Base-by-base conservation (phyloP, 2,329 filamentous ascomycete species). In the Biscogniauxia mediterranea region DNA sequence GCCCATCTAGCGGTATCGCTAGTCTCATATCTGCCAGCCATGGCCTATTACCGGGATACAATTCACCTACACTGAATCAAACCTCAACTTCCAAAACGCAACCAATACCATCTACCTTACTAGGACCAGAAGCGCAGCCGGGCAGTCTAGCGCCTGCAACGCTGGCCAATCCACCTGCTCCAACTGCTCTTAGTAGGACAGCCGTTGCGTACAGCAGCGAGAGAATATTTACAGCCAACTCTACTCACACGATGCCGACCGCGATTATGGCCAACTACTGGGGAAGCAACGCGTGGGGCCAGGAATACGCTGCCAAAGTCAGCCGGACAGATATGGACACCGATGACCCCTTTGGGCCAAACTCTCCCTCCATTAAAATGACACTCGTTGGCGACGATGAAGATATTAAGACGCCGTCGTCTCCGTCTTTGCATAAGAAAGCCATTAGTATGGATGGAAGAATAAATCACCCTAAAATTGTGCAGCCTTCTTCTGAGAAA, bases 261-360 rank as follows among this genome's bases (percentile, higher is more conserved):
- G 92, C 92, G 15, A 87, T 97, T 63, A 86, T 97, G 80, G 93
- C 93, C 32, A 98, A 98, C 73, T 85, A 96, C 59, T 98, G 94
- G 94, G 94, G 94, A 55, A 96, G 89, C 70, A 90, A 87, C 60
- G 89, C 93, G 54, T 97, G 93, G 91, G 71, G 68, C 20, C 68
- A 70, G 38, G 71, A 72, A 15, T 66, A 71, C 52, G 66, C 66
- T 2, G 61, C 66, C 11, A 73, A 66, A 61, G 53, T 59, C 4
- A 68, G 32, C 23, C 67, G 60, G n/a, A 54, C 63, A 17, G 67
- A 70, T 26, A 23, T 63, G n/a, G 63, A 65, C 21, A 56, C 64
- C 51, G 75, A 78, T 54, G 72, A 75, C 56, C 76, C 77, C 0
- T 78, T 79, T 58, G 75, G 75, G 6, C 73, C 73, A 13, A 73